A percentile compares a stretch with the other conserved stretches of the same genome.
These are phyloP conservation scores for Domatiomyces globalis DNA, from an alignment of 2,329 filamentous ascomycete species.

Conservation along the genomic window DNA sequence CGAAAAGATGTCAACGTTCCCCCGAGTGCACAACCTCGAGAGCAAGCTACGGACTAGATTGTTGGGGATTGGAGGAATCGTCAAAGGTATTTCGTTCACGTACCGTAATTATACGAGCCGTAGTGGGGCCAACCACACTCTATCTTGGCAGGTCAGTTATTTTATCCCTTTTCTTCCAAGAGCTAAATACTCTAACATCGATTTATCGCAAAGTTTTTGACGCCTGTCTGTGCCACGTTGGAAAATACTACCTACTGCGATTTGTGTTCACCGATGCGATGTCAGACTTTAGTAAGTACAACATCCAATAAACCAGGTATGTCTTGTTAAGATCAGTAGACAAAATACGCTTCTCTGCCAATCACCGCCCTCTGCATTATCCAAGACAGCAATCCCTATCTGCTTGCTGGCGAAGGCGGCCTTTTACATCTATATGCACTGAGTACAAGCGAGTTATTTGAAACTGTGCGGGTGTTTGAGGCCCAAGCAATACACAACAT, in stretches of 20 bases:
- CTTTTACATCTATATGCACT: slow-evolving; percentile 23
- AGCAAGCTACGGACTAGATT: too few species aligned
- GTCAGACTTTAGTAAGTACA: neutral
- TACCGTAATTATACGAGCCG: too few species aligned
- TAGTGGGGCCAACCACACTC: too few species aligned
- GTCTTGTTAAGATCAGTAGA: neutral
- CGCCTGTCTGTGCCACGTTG: neutral
- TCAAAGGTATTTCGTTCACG: too few species aligned
- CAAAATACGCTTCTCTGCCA: slow-evolving; percentile 23
- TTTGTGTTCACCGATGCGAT: neutral
- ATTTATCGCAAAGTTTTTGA: neutral
- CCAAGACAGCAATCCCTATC: slow-evolving; percentile 18
- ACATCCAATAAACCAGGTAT: neutral
- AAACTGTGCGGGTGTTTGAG: slow-evolving; percentile 13
- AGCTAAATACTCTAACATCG: neutral
- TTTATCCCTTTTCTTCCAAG: neutral
- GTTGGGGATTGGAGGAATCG: too few species aligned
- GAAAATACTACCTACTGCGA: neutral
- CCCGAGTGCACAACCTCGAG: too few species aligned
- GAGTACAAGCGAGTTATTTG: slow-evolving; percentile 25
- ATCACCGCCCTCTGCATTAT: slow-evolving; percentile 28
- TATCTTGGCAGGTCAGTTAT: too few species aligned
- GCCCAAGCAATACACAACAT: slow-evolving; percentile 11
- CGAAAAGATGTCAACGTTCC: too few species aligned
- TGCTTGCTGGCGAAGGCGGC: slow-evolving; percentile 29